Evolutionary conservation across 164 flowering plant genomes (phyloP).

Genomic region (Magnolia officinalis): DNA sequence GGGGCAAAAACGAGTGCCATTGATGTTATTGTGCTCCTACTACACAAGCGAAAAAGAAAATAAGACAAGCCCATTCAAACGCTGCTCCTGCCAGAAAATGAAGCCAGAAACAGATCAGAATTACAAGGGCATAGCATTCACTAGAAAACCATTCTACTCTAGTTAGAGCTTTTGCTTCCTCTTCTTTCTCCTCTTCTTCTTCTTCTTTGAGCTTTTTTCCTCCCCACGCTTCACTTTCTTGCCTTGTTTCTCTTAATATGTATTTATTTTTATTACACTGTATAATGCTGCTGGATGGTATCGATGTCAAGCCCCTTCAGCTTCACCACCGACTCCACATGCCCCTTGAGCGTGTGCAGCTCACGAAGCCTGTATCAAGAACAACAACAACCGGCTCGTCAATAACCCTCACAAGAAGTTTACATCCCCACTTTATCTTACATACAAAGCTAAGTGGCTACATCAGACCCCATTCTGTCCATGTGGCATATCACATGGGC

Average conservation of each 20-base stretch:
- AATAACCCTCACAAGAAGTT: too few species aligned
- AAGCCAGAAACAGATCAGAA: slow-evolving; percentile 9
- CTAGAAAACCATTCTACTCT: slow-evolving; percentile 6
- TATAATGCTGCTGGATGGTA: slow-evolving; percentile 71
- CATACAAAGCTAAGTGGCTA: too few species aligned
- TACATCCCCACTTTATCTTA: too few species aligned
- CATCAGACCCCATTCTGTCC: too few species aligned
- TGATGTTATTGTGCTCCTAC: slow-evolving; percentile 1
- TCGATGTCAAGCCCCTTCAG: slow-evolving; percentile 71
- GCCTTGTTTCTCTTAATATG: not conserved
- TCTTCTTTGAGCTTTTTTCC: not conserved
- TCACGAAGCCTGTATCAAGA: slow-evolving; percentile 50
- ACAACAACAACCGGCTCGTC: too few species aligned
- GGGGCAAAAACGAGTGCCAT: not conserved
- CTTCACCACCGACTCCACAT: slow-evolving; percentile 77
- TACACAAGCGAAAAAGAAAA: slow-evolving; percentile 16
- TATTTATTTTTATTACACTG: slow-evolving; percentile 35
- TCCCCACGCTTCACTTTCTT: not conserved
- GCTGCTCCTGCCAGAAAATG: slow-evolving; percentile 13
- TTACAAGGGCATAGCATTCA: not conserved
- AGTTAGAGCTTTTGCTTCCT: slow-evolving; percentile 6
- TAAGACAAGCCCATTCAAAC: not conserved
- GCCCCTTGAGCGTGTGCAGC: slow-evolving; percentile 73
- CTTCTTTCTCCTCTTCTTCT: not conserved
- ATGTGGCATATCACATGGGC: too few species aligned